Evolutionary conservation across 1,284 basidiomycete genomes (phyloP).

Genomic region (Cystobasidium slooffiae): DNA sequence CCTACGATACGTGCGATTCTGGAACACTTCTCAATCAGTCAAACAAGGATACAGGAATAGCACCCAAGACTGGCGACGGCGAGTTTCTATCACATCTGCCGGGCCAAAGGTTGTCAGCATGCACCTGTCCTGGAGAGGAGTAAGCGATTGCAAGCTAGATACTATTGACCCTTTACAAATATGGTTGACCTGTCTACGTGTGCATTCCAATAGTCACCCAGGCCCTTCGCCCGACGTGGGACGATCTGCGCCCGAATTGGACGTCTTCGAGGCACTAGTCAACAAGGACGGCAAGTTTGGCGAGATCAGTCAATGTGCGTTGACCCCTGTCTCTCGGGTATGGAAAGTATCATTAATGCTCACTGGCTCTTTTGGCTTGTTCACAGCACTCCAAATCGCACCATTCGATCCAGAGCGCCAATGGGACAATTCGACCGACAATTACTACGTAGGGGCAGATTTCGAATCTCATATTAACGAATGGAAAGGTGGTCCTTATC

Average conservation of each 20-base stretch:
- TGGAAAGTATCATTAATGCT: neutral
- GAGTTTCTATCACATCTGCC: slow-evolving; percentile 59
- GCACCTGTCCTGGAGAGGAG: slow-evolving; percentile 58
- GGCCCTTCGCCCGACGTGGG: slow-evolving; percentile 58
- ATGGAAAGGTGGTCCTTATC: slow-evolving; percentile 10
- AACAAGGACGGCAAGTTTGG: neutral
- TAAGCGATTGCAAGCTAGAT: neutral
- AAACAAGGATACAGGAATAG: slow-evolving; percentile 46
- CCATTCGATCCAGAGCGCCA: slow-evolving; percentile 62
- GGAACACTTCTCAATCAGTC: slow-evolving; percentile 85
- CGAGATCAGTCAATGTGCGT: slow-evolving; percentile 52
- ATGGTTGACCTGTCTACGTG: neutral
- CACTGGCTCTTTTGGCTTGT: neutral
- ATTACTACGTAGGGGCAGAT: neutral
- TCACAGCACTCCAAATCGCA: slow-evolving; percentile 56
- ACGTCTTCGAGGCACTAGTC: slow-evolving; percentile 62
- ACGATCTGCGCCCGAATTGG: slow-evolving; percentile 63
- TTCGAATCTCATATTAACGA: slow-evolving; percentile 6
- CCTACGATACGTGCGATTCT: slow-evolving; percentile 73
- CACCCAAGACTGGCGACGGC: slow-evolving; percentile 45
- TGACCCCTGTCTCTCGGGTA: neutral
- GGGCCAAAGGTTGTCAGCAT: slow-evolving; percentile 59
- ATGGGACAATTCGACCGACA: slow-evolving; percentile 51
- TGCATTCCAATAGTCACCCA: slow-evolving; percentile 54
- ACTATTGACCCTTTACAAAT: neutral